Evolutionary conservation across 306 rosid genomes (phyloP).

Genomic region (Quercus suber): DNA sequence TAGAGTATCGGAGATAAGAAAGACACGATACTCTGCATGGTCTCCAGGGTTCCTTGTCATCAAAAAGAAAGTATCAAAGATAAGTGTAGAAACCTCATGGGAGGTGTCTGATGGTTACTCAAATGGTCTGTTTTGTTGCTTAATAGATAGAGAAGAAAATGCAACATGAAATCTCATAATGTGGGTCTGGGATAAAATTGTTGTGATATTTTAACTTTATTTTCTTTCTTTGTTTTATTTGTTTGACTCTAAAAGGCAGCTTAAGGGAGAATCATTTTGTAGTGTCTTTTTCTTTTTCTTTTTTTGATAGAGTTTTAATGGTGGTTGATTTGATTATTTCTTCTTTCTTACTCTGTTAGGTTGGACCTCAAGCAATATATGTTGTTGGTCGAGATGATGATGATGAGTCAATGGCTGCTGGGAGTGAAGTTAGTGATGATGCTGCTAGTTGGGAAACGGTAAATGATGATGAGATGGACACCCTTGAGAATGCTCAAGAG

Average conservation of each 20-base stretch:
- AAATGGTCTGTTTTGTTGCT: slow-evolving; percentile 10
- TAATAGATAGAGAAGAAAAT: neutral
- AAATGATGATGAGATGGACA: slow-evolving; percentile 71
- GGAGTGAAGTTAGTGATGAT: slow-evolving; percentile 81
- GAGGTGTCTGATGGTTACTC: slow-evolving; percentile 12
- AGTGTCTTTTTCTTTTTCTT: neutral
- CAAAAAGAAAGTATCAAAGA: neutral
- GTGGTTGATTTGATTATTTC: slow-evolving; percentile 19
- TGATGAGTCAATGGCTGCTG: slow-evolving; percentile 82
- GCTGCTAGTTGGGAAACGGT: slow-evolving; percentile 99
- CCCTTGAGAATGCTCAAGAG: slow-evolving; percentile 54
- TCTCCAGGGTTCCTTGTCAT: no score
- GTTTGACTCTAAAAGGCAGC: neutral
- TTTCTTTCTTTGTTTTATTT: neutral
- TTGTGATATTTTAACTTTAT: neutral
- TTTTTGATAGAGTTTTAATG: slow-evolving; percentile 14
- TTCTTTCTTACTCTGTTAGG: slow-evolving; percentile 48
- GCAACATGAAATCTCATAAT: slow-evolving; percentile 4
- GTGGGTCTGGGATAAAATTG: neutral
- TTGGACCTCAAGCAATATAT: slow-evolving; percentile 98
- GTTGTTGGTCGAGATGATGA: slow-evolving; percentile 99
- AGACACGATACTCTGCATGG: no score
- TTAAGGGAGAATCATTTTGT: neutral
- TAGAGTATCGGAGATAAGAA: neutral
- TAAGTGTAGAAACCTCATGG: slow-evolving; percentile 10